phyloP scores from a whole-genome alignment of 306 rosid genomes.

The Astragalus glycyphyllos region DNA sequence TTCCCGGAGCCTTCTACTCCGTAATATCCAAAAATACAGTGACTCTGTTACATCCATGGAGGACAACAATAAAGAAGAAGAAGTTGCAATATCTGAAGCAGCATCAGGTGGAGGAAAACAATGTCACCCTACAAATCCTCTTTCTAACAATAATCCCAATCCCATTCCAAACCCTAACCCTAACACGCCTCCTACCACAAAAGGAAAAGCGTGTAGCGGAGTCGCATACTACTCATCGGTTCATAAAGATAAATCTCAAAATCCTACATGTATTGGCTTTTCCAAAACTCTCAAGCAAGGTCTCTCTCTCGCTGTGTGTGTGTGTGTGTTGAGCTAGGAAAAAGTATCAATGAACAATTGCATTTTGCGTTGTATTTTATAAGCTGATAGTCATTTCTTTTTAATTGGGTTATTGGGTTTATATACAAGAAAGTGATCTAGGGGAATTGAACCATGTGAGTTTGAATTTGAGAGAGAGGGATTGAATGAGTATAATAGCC shows the following conservation, averaged over 20 bases:
- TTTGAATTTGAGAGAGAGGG: background rate
- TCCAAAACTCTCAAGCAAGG: constrained; percentile 70
- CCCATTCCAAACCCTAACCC: constrained; percentile 40
- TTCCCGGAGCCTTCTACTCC: no score
- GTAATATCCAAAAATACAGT: no score
- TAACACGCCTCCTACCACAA: constrained; percentile 24
- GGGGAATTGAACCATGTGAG: background rate
- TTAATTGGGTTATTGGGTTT: background rate
- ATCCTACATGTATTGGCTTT: constrained; percentile 76
- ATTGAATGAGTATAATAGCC: no score
- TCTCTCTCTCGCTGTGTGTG: constrained; percentile 3
- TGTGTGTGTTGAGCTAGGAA: background rate
- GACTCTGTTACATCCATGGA: no score
- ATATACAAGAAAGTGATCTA: background rate
- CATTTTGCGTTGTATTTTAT: background rate
- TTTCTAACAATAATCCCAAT: background rate
- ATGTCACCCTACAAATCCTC: background rate
- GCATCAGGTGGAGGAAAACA: background rate
- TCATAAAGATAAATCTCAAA: constrained; percentile 69
- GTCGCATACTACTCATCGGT: constrained; percentile 69
- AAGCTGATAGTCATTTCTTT: background rate
- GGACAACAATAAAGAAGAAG: background rate
- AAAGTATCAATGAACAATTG: constrained; percentile 1
- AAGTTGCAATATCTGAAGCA: background rate
- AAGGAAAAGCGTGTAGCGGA: constrained; percentile 81